These are phyloP conservation scores for Colletotrichum incanum DNA, from an alignment of 2,329 filamentous ascomycete genomes.

Conservation along the genomic window DNA sequence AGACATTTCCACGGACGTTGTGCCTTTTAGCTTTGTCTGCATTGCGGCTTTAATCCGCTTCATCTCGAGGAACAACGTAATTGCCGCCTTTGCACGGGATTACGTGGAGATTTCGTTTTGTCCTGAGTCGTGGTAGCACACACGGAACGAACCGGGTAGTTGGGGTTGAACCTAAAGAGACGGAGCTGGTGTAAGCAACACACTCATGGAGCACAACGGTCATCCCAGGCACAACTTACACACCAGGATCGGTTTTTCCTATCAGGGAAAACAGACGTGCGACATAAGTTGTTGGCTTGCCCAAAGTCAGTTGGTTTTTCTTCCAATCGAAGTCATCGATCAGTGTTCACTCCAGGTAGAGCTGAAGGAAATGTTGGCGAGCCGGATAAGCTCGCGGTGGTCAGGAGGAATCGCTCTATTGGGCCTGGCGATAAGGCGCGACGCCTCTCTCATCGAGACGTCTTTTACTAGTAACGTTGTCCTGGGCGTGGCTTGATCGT, in stretches of 20 bases:
- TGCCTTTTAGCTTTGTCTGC: background rate
- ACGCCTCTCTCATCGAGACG: conserved; percentile 24
- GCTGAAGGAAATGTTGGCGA: conserved; percentile 15
- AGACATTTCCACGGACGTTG: background rate
- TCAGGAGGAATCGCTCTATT: conserved; percentile 43
- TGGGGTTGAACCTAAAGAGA: conserved; percentile 6
- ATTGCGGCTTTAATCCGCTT: background rate
- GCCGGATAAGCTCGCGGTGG: conserved; percentile 14
- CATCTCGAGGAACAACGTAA: background rate
- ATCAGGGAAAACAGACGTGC: background rate
- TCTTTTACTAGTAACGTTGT: conserved; percentile 38
- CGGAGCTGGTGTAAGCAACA: background rate
- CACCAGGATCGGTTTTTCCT: background rate
- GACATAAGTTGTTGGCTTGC: background rate
- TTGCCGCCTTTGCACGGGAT: background rate
- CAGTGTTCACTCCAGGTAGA: conserved; percentile 18
- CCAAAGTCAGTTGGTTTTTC: background rate
- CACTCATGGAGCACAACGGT: background rate
- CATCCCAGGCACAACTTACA: conserved; percentile 9
- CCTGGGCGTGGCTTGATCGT: conserved; percentile 23
- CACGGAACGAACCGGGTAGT: background rate
- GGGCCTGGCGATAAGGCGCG: conserved; percentile 42
- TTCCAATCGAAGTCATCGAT: conserved; percentile 9
- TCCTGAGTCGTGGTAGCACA: background rate
- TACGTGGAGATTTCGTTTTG: background rate